Base-by-base conservation (phyloP, 2,329 filamentous ascomycete genomes). In the Thielaviopsis populi region DNA sequence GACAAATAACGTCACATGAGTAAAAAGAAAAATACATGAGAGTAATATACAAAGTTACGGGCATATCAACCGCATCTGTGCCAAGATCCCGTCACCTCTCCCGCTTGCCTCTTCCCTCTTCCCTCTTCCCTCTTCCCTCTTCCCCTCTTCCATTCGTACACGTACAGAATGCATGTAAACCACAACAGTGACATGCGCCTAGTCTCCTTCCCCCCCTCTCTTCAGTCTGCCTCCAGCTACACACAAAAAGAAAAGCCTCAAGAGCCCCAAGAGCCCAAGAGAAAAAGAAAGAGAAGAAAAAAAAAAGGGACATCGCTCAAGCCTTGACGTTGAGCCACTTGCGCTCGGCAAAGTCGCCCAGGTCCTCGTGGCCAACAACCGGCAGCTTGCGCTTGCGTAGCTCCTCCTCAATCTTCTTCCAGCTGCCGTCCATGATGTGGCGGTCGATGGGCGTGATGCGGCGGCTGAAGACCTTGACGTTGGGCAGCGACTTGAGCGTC, bases 351-450 rank as follows among this genome's bases (percentile, higher is more conserved):
- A 75, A 75, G 70, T 73, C 75, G 15, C 71, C 68, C 59, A 73
- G 68, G 7, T 72, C 72, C 8, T 71, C 73, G 59, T 75, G 75
- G 2, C 82, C 82, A 2, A 75, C 76, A 17, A 83, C 74, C 7
- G 85, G 83, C 68, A 91, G 72, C 17, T 80, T 80, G 64, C 85
- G 78, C 71, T 81, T 79, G 70, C 75, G 75, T 67, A 92, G 76
- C 74, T 89, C 86, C 70, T 84, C 77, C 72, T 88, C 81, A 70
- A 92, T 89, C 60, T 91, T 73, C 82, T 94, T 94, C 83, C 86
- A 88, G 70, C 88, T 79, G 33, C 90, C 90, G 50, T 88, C 72
- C 59, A 82, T 79, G 69, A 81, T 83, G 74, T 92, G 88, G 72
- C 83, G 84, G 72, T 92, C 82, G 41, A 88, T 83, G 10, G 83